Conservation (phyloP, 805 yeast species). For the Yarrowia keelungensis region DNA sequence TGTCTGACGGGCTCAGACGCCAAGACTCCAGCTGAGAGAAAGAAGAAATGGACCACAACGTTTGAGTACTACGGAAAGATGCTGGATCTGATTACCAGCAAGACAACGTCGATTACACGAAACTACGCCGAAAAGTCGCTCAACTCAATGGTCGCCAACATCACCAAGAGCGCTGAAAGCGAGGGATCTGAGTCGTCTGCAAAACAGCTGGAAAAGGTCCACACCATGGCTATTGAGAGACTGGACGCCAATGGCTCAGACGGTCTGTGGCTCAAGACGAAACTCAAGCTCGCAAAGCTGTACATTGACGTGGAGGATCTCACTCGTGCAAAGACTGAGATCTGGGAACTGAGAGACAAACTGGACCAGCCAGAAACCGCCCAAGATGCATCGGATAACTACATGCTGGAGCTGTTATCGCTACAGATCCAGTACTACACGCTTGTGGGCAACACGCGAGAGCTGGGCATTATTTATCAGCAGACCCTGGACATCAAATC, state of each 20-base stretch:
- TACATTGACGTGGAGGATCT: conserved; percentile 46
- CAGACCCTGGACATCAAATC: conserved; percentile 58
- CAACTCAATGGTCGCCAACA: conserved; percentile 47
- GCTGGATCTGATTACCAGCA: conserved; percentile 41
- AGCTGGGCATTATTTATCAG: conserved; percentile 58
- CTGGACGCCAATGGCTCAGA: conserved; percentile 46
- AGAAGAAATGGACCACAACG: conserved; percentile 42
- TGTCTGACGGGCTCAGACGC: conserved; percentile 41
- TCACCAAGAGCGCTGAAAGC: conserved; percentile 44
- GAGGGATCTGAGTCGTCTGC: conserved; percentile 4
- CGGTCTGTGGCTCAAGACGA: conserved; percentile 48
- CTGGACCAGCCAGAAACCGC: conserved; percentile 37
- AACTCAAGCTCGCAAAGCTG: conserved; percentile 48
- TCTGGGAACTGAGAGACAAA: conserved; percentile 17
- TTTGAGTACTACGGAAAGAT: conserved; percentile 43
- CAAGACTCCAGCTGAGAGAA: conserved; percentile 35
- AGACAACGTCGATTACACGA: conserved; percentile 43
- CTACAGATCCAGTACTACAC: conserved; percentile 65
- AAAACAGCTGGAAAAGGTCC: conserved; percentile 45
- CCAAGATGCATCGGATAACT: conserved; percentile 43
- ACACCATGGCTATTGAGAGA: conserved; percentile 44
- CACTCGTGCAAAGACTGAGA: conserved; percentile 41
- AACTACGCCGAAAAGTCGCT: conserved; percentile 51
- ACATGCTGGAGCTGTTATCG: conserved; percentile 68
- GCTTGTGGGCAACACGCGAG: conserved; percentile 51